Evolutionary conservation across 345 rosid genomes (phyloP).

Genomic region (Syzygium aromaticum): DNA sequence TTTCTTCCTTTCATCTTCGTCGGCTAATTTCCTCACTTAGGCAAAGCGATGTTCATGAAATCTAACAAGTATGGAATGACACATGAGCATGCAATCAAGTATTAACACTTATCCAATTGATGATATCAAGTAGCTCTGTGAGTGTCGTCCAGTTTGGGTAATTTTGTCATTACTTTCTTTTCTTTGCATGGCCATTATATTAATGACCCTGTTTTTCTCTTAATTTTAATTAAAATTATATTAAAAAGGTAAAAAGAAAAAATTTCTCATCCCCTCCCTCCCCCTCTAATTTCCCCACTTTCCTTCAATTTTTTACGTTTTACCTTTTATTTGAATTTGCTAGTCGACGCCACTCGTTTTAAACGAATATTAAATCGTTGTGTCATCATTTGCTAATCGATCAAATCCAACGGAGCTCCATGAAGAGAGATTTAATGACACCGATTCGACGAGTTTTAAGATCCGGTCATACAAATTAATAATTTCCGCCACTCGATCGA

Average conservation of each 20-base stretch:
- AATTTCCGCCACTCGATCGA: accelerated
- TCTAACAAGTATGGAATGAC: too few relatives aligned
- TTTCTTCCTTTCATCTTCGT: neutral
- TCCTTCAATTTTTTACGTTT: too few relatives aligned
- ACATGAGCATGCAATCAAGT: too few relatives aligned
- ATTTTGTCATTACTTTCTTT: too few relatives aligned
- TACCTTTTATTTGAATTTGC: too few relatives aligned
- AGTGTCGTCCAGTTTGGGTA: neutral
- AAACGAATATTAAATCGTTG: too few relatives aligned
- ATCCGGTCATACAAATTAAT: neutral
- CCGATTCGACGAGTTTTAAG: neutral
- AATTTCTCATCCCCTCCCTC: neutral
- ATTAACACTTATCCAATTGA: accelerated
- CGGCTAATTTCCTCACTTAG: neutral
- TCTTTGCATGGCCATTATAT: neutral
- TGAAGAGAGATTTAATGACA: neutral
- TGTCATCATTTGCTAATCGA: too few relatives aligned
- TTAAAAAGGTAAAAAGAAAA: too few relatives aligned
- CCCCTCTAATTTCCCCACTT: neutral
- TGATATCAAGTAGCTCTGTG: neutral
- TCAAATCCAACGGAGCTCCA: neutral
- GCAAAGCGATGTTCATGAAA: neutral
- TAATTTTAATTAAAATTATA: too few relatives aligned
- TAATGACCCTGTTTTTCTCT: neutral
- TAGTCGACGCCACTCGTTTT: too few relatives aligned